These are phyloP conservation scores for Atkinsonella hypoxylon DNA, from an alignment of 2,329 filamentous ascomycete species.

Conservation along the genomic window DNA sequence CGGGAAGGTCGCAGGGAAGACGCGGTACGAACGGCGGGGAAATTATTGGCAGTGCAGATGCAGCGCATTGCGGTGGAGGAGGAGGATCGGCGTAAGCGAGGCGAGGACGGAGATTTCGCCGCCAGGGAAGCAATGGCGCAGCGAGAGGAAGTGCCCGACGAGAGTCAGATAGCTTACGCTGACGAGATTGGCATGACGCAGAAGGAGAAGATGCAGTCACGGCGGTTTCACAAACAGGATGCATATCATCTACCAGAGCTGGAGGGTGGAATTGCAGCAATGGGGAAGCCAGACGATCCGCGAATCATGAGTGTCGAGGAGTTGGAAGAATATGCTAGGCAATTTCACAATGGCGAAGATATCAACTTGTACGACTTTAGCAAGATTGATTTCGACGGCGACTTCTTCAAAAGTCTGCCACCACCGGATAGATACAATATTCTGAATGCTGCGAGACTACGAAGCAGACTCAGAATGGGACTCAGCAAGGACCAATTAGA, in stretches of 20 bases:
- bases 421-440: slow-evolving; percentile 93
- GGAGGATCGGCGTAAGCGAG: slow-evolving; percentile 47
- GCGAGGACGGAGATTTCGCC: slow-evolving; percentile 31
- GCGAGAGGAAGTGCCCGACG: slow-evolving; percentile 56
- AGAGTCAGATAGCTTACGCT: slow-evolving; percentile 68
- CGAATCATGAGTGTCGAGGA: slow-evolving; percentile 95
- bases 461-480: slow-evolving; percentile 87
- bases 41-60: slow-evolving; percentile 87
- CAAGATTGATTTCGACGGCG: slow-evolving; percentile 94
- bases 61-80: slow-evolving; percentile 83
- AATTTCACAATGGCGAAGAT: slow-evolving; percentile 87
- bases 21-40: slow-evolving; percentile 82
- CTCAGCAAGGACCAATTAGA: slow-evolving; percentile 94
- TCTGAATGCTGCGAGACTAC: slow-evolving; percentile 78
- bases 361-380: slow-evolving; percentile 90
- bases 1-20: slow-evolving; percentile 86
- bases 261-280: slow-evolving; percentile 63
- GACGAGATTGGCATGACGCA: slow-evolving; percentile 78
- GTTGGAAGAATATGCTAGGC: slow-evolving; percentile 81
- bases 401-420: slow-evolving; percentile 88
- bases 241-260: slow-evolving; percentile 90
- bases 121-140: slow-evolving; percentile 29
- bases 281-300: slow-evolving; percentile 85
- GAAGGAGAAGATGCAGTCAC: slow-evolving; percentile 59
- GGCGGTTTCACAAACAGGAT: slow-evolving; percentile 83